Conservation (phyloP, 257 asterid species). For the Misopates orontium region DNA sequence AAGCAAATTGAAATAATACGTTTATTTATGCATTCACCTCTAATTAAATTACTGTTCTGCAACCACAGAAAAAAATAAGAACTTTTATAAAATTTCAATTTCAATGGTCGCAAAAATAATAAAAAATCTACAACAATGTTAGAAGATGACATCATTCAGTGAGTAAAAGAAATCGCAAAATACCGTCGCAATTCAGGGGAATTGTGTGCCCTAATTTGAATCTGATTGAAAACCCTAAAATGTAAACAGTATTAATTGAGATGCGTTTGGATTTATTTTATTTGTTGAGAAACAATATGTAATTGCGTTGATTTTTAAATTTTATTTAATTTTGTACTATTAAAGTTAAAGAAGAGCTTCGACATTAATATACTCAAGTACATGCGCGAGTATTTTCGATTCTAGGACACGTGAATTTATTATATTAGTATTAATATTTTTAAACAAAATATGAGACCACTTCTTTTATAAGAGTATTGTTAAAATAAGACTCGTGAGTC, state of each 20-base stretch:
- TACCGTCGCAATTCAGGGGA: constrained; percentile 24
- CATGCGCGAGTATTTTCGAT: too few relatives aligned
- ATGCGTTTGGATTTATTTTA: too few relatives aligned
- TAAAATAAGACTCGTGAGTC: too few relatives aligned
- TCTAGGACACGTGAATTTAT: too few relatives aligned
- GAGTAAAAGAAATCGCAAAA: neutral
- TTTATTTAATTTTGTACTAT: neutral
- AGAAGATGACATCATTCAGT: constrained; percentile 5
- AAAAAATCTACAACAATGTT: neutral
- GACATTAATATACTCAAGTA: too few relatives aligned
- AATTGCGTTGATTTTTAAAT: neutral
- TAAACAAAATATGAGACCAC: too few relatives aligned
- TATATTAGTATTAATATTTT: too few relatives aligned
- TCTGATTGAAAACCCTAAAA: constrained; percentile 29
- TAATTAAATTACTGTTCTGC: neutral
- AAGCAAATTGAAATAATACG: neutral
- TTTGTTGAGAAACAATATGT: neutral
- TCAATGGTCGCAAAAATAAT: too few relatives aligned
- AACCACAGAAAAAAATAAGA: constrained; percentile 16
- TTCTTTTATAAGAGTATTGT: too few relatives aligned
- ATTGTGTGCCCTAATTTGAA: neutral
- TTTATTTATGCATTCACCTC: neutral
- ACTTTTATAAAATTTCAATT: too few relatives aligned
- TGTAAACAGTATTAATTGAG: too few relatives aligned
- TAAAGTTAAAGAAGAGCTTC: too few relatives aligned